Evolutionary conservation across 257 asterid species (phyloP).

Genomic region (Solanum sejunctum): DNA sequence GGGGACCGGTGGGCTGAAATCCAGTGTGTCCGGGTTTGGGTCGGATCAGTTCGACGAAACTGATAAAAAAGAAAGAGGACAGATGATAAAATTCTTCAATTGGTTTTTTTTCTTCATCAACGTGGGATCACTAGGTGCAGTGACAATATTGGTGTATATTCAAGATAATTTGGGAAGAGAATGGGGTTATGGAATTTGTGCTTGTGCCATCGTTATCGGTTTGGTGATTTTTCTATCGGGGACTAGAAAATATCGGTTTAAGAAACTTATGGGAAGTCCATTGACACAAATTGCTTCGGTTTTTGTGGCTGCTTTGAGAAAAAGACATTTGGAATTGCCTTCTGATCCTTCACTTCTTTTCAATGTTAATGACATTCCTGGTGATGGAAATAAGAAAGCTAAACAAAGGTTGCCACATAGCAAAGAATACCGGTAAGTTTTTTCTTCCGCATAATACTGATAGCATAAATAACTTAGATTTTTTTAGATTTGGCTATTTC

Average conservation of each 20-base stretch:
- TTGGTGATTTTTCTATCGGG: conserved; percentile 44
- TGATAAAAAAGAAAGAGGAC: conserved; percentile 36
- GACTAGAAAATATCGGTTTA: conserved; percentile 46
- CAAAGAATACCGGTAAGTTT: conserved; percentile 57
- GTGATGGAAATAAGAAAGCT: conserved; percentile 12
- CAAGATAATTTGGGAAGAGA: conserved; percentile 71
- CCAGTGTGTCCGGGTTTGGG: conserved; percentile 87
- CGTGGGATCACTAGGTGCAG: conserved; percentile 66
- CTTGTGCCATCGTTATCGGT: conserved; percentile 48
- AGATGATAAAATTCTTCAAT: conserved; percentile 67
- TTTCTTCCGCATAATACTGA: background rate
- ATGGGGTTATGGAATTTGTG: conserved; percentile 87
- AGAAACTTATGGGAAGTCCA: conserved; percentile 63
- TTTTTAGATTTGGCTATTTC: background rate
- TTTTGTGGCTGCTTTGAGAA: conserved; percentile 49
- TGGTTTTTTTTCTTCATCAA: conserved; percentile 89
- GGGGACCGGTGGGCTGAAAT: conserved; percentile 82
- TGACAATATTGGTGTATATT: conserved; percentile 61
- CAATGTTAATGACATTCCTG: conserved; percentile 17
- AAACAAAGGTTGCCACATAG: conserved; percentile 51
- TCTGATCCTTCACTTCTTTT: conserved; percentile 34
- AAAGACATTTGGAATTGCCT: conserved; percentile 29
- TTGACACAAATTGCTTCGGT: conserved; percentile 59
- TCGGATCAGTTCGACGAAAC: conserved; percentile 81
- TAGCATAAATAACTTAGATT: background rate